A percentile compares a stretch with the other conserved stretches of the same genome.
Evolutionary conservation across 2,329 filamentous ascomycete species (phyloP).

Genomic region (Nothophaeocryptopus gaeumannii): DNA sequence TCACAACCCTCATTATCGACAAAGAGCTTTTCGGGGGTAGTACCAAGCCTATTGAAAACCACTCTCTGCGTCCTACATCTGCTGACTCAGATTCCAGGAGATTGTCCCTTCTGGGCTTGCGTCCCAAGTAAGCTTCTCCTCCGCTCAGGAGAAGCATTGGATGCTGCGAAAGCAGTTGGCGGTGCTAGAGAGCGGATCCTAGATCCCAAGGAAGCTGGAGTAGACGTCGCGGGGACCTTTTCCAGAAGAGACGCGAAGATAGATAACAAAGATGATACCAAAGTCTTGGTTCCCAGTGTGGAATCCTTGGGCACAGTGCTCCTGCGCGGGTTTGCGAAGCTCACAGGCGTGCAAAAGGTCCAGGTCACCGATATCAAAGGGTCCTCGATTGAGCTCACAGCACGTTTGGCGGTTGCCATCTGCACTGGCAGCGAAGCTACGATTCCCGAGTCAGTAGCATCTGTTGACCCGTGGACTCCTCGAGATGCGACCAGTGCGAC

Average conservation of each 20-base stretch:
- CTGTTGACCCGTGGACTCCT: constrained; percentile 2
- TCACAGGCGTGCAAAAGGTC: neutral
- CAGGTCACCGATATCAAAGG: neutral
- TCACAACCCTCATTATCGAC: constrained; percentile 1
- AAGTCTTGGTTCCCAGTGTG: constrained; percentile 1
- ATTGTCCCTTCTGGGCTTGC: constrained; percentile 10
- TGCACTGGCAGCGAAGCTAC: constrained; percentile 4
- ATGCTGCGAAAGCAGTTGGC: neutral
- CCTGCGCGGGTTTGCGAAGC: neutral
- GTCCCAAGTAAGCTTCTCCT: constrained; percentile 3
- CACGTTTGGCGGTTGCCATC: constrained; percentile 5
- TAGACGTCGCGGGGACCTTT: constrained; percentile 1
- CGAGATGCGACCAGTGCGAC: constrained; percentile 2
- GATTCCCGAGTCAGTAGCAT: neutral
- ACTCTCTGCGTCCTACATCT: neutral
- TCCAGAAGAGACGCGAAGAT: neutral
- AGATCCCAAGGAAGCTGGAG: neutral
- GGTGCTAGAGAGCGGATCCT: neutral
- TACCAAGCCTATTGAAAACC: too few relatives aligned
- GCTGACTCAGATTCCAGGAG: neutral
- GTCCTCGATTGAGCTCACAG: neutral
- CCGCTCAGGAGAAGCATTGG: neutral
- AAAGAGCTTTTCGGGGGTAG: constrained; percentile 6
- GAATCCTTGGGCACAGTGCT: neutral
- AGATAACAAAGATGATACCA: neutral